Evolutionary conservation across 371 early-diverging fungal species (phyloP), one percentile per base, ranked within the genome.

Genomic region (Encephalitozoon hellem): DNA sequence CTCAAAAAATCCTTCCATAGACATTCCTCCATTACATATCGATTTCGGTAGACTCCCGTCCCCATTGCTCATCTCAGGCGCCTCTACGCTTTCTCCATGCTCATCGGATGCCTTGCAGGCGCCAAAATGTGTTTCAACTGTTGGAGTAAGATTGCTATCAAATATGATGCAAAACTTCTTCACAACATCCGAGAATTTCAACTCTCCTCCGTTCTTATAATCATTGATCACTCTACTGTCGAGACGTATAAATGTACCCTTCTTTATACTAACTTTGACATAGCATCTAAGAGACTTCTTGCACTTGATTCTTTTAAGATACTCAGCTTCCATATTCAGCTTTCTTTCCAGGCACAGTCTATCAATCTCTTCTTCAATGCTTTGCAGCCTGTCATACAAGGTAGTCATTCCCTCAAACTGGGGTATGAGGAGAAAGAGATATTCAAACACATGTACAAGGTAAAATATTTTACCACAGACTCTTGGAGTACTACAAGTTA

Each of bases 301-400:
- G 71, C 78, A 69, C 49, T 82, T 85, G 64, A 85, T 84, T 64
- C 82, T 72, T 67, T 84, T 80, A n/a, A 76, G 59, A 77, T 85
- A 83, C 41, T 79, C 76, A 12, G 86, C 82, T 70, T 85, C 86
- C 15, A 81, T 79, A n/a, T 55, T 42, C 59, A 85, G 76, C 52
- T 77, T 76, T 55, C 76, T 82, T 66, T 73, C 25, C 5, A 82
- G 54, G 15, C 80, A 71, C 9, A 76, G 42, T 21, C 77, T 43
- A 53, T 85, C 81, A 12, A 85, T 30, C 43, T 69, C 52, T 38
- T 74, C 78, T 34, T 82, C 84, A 28, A 79, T 51, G 32, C 63
- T 38, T 51, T 78, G 63, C 21, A 84, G 25, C 39, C 72, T 67
- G 25, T 81, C 70, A 72, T 67, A 78, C 15, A 75, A 21, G n/a